Evolutionary conservation across 495 filamentous ascomycete genomes (phyloP).

Genomic region (Talaromyces proteolyticus): DNA sequence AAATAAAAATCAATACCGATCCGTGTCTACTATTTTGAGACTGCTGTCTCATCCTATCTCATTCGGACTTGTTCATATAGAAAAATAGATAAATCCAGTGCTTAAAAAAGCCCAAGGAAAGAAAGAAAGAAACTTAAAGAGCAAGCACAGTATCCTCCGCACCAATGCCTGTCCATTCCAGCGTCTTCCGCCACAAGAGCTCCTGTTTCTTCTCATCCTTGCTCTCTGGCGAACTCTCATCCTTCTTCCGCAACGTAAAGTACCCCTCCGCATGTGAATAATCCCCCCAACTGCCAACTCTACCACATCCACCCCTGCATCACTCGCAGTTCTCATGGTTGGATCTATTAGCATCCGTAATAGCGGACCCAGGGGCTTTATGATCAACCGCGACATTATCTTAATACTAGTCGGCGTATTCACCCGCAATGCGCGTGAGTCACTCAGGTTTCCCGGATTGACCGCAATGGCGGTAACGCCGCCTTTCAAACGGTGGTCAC

Average conservation of each 20-base stretch:
- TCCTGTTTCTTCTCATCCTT: constrained; percentile 32
- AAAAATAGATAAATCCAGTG: not conserved
- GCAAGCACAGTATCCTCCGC: not conserved
- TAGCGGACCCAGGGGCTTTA: constrained; percentile 27
- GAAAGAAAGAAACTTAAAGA: constrained; percentile 3
- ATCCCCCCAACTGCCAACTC: constrained; percentile 19
- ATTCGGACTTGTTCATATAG: too few species aligned
- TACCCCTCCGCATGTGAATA: constrained; percentile 30
- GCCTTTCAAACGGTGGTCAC: not conserved
- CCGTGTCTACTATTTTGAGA: too few species aligned
- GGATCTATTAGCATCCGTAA: constrained; percentile 24
- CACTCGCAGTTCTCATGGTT: constrained; percentile 23
- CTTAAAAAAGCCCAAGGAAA: not conserved
- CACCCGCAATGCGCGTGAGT: constrained; percentile 36
- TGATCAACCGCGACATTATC: constrained; percentile 18
- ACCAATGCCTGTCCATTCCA: constrained; percentile 28
- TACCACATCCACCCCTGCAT: constrained; percentile 28
- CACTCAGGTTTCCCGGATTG: constrained; percentile 37
- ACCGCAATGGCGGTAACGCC: constrained; percentile 37
- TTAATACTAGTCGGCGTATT: constrained; percentile 31
- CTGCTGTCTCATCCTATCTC: too few species aligned
- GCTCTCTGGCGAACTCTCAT: constrained; percentile 31
- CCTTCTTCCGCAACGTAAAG: constrained; percentile 28
- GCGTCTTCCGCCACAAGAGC: constrained; percentile 34
- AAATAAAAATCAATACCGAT: too few species aligned